Evolutionary conservation across 306 rosid genomes (phyloP), one percentile per base, ranked within the genome.

Genomic region (Cicer arietinum): DNA sequence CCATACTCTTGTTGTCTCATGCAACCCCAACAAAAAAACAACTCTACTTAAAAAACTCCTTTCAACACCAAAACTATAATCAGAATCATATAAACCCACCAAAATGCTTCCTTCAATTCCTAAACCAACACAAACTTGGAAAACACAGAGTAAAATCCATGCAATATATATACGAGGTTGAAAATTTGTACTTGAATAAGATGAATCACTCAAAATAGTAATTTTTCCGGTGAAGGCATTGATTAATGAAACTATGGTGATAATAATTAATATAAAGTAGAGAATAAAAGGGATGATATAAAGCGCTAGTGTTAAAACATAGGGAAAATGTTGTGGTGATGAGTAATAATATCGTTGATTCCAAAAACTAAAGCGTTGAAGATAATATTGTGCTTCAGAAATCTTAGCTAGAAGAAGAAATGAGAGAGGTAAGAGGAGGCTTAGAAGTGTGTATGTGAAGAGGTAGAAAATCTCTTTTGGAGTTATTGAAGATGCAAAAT

Each of bases 1-100:
- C 97, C 98, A 94, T 71, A 84, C 88, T 18, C 83, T 76, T 80
- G 84, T 90, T 6, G 93, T 86, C 73, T 90, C 90, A 22, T 94
- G 96, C 82, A 91, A 17, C 4, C 98, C 98, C 16, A 94, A n/a
- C 14, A 91, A 80, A 54, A 94, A 90, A 35, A 86, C 7, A 7
- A 77, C 62, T 47, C 86, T 77, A 76, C 90, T 87, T 8, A 85
- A 13, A 11, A 90, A 61, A 4, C 92, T 81, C 44, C 75, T 61
- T 73, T 76, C 84, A 13, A 51, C n/a, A 1, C 71, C 82, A 44
- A 79, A 51, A 41, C 68, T 66, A 0, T 80, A 46, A 18, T 76
- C 80, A 8, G 76, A 52, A 8, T 47, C 85, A 6, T 77, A 84
- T 0, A 81, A 12, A n/a, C 79, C 88, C 0, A 75, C 74, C 3